Evolutionary conservation across 1,284 basidiomycete genomes (phyloP).

Genomic region (Mycena sp.): DNA sequence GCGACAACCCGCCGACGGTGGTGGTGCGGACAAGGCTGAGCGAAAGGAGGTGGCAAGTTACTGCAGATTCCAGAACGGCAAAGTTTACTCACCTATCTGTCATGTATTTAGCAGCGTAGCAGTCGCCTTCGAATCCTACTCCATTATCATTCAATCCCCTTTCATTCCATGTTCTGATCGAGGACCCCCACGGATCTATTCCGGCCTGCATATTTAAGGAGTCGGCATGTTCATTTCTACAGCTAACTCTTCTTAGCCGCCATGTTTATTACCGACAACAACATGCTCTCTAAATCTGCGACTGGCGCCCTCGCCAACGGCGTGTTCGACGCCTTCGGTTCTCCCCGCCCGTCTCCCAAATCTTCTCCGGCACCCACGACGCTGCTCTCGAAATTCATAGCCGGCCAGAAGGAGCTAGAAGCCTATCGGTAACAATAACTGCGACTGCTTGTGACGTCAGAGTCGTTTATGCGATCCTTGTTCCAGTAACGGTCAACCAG

Average conservation of each 20-base stretch:
- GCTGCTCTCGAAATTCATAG: conserved; percentile 47
- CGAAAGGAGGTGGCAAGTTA: neutral
- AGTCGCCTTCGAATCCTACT: neutral
- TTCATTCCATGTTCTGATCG: neutral
- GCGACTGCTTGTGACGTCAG: neutral
- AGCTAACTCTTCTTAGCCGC: neutral
- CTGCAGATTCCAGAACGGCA: neutral
- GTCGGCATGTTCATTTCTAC: neutral
- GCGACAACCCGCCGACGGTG: neutral
- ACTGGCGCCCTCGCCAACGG: conserved; percentile 15
- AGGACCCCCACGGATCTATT: conserved; percentile 21
- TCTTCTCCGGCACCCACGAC: conserved; percentile 7
- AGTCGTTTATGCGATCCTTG: conserved; percentile 13
- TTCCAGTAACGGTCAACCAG: conserved; percentile 53
- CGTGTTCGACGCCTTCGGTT: neutral
- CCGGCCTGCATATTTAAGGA: conserved; percentile 19
- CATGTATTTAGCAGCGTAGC: neutral
- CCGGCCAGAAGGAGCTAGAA: conserved; percentile 49
- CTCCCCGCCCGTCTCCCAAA: neutral
- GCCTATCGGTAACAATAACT: conserved; percentile 44
- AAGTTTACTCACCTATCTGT: neutral
- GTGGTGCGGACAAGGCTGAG: neutral
- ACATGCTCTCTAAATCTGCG: conserved; percentile 1
- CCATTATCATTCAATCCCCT: neutral
- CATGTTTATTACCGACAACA: conserved; percentile 33